Conservation (phyloP, 768 basidiomycete species). For the Suillus paluster region DNA sequence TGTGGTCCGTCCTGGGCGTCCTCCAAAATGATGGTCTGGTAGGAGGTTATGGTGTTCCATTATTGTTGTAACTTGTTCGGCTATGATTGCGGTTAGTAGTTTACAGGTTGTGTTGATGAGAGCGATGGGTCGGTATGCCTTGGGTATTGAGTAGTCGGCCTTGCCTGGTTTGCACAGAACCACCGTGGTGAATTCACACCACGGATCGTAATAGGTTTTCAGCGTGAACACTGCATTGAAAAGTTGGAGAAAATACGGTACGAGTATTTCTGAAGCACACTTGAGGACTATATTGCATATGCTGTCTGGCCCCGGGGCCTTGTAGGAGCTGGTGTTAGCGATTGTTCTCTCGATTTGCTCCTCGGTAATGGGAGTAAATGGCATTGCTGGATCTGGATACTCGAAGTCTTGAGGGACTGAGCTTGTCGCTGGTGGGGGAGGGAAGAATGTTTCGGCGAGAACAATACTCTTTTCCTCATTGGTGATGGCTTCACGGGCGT, state of each 20-base stretch:
- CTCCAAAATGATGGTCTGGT: too few relatives aligned
- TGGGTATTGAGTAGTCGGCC: slow-evolving; percentile 36
- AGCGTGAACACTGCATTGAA: slow-evolving; percentile 19
- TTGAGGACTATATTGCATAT: slow-evolving; percentile 28
- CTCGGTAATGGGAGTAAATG: too few relatives aligned
- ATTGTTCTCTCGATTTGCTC: too few relatives aligned
- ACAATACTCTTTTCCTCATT: slow-evolving; percentile 28
- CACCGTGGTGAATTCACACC: slow-evolving; percentile 29
- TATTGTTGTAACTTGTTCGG: slow-evolving; percentile 32
- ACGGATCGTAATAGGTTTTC: slow-evolving; percentile 13
- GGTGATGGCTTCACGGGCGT: background rate
- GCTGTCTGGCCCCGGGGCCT: slow-evolving; percentile 29
- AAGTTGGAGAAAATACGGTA: slow-evolving; percentile 9
- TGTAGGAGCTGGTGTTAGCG: too few relatives aligned
- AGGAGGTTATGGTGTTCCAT: too few relatives aligned
- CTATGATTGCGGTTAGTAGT: slow-evolving; percentile 28
- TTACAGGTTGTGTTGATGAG: slow-evolving; percentile 40
- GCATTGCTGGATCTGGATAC: too few relatives aligned
- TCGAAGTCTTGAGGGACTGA: too few relatives aligned
- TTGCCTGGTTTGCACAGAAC: slow-evolving; percentile 42
- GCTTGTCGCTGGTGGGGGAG: too few relatives aligned
- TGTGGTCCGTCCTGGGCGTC: too few relatives aligned
- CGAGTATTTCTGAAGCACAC: slow-evolving; percentile 16
- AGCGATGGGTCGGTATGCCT: slow-evolving; percentile 43
- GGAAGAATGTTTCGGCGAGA: slow-evolving; percentile 23